Evolutionary conservation across 305 asterid species (phyloP).

Genomic region (Fraxinus baroniana): DNA sequence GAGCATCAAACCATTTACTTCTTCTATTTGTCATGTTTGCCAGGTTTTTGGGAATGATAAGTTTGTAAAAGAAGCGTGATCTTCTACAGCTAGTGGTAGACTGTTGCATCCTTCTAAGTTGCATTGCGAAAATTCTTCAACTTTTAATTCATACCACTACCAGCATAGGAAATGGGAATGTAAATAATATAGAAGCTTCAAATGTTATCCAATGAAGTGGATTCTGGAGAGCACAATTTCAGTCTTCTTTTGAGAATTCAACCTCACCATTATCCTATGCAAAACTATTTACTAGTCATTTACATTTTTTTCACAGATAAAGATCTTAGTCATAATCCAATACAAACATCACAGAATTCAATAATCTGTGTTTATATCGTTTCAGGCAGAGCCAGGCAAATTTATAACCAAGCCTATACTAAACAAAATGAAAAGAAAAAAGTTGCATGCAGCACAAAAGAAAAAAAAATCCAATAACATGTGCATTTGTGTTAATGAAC

Average conservation of each 20-base stretch:
- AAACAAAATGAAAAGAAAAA: not conserved
- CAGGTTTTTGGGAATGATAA: not conserved
- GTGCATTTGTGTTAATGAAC: slow-evolving; percentile 29
- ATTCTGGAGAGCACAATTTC: not conserved
- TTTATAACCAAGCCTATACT: not conserved
- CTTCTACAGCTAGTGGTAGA: not conserved
- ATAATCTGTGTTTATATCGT: not conserved
- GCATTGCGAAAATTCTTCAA: not conserved
- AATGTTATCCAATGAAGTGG: not conserved
- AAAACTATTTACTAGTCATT: not conserved
- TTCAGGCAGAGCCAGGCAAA: slow-evolving; percentile 5
- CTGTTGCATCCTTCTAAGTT: not conserved
- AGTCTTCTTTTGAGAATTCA: not conserved
- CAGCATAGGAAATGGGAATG: not conserved
- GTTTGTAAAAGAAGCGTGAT: not conserved
- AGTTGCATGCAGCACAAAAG: not conserved
- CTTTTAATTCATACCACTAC: not conserved
- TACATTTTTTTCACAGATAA: not conserved
- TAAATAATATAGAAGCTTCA: not conserved
- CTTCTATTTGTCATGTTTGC: not conserved
- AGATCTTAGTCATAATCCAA: not conserved
- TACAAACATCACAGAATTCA: not conserved
- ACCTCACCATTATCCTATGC: not conserved
- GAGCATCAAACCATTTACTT: not conserved
- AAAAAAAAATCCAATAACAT: not conserved